Percentiles rank a stretch among this genome's conserved stretches.
phyloP scores from a whole-genome alignment of 2,329 filamentous ascomycete genomes.

The Volutella citrinella region DNA sequence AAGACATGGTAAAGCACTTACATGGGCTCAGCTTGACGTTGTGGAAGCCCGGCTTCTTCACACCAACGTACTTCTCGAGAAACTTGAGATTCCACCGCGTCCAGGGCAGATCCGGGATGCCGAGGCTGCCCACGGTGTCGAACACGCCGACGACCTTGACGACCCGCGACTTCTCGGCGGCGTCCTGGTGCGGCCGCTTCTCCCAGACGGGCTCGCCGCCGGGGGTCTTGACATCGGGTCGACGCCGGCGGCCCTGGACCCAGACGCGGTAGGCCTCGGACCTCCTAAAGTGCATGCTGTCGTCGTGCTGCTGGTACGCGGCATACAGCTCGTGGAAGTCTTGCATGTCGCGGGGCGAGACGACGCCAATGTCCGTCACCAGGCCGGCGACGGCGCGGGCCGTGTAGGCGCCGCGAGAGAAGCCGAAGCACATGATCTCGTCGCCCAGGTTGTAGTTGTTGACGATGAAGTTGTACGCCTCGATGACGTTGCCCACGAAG shows the following conservation, averaged over 20 bases:
- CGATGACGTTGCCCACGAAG: conserved; percentile 29
- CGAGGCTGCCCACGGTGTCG: conserved; percentile 24
- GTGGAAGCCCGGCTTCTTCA: conserved; percentile 19
- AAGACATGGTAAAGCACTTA: too few relatives aligned
- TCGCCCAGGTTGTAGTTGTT: conserved; percentile 30
- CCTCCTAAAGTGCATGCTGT: conserved; percentile 9
- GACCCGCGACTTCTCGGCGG: conserved; percentile 16
- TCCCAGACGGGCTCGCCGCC: too few relatives aligned
- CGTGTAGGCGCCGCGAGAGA: conserved; percentile 35
- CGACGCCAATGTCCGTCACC: conserved; percentile 25
- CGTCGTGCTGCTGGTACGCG: too few relatives aligned
- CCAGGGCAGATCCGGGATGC: conserved; percentile 22
- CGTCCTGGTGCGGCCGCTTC: conserved; percentile 19
- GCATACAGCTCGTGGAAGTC: conserved; percentile 23
- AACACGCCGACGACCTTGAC: conserved; percentile 23
- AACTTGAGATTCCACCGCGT: conserved; percentile 20
- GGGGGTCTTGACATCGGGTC: conserved; percentile 3
- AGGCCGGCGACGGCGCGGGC: conserved; percentile 32
- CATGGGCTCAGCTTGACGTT: conserved; percentile 23
- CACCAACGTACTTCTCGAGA: conserved; percentile 16
- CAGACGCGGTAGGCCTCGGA: conserved; percentile 20
- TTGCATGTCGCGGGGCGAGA: conserved; percentile 23
- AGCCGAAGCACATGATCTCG: conserved; percentile 35
- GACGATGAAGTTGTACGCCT: conserved; percentile 35
- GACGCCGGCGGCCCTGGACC: too few relatives aligned